Base-by-base conservation (phyloP, 345 rosid species). In the Populus pruinosa region DNA sequence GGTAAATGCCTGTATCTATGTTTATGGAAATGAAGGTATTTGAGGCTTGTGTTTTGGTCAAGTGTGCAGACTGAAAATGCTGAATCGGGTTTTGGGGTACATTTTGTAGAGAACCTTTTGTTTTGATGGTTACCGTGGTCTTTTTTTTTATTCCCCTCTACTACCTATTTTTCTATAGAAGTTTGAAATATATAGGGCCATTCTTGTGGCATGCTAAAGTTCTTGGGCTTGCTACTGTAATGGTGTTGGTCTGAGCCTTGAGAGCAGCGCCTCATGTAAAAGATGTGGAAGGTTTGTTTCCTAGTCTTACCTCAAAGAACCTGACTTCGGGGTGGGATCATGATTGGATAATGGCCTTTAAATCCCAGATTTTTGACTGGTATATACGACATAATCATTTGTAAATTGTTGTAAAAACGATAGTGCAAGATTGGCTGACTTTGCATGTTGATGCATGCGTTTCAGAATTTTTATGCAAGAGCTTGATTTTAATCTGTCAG, bases 1-100 rank as follows among this genome's bases (percentile, higher is more conserved):
- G 47, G 47, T 43, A 11, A 11, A 43, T 43, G 47, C 4, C 18
- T 47, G 6, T 3, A 47, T 47, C 53, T 47, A 4, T 47, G 4
- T 47, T 5, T 47, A 47, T 47, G 18, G 20, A 4, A 47, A 47
- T 47, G 53, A 47, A 47, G 53, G 53, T 47, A 14, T 47, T 47
- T 47, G 53, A 47, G 25, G 25, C 66, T 69, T 49, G 43, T 71
- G 77, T 80, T 74, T 81, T 89, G 96, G 90, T 89, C 96, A 53
- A 84, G 71, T 80, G 69, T 87, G 78, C 86, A 84, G 76, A 23
- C 33, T 21, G 82, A 81, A 67, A 87, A 68, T 78, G 86, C 65
- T 55, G 77, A 84, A 77, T 85, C 87, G 31, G 78, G 74, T 62
- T 76, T 82, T 80, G 90, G 86, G 93, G 96, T 91, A 78, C 67